Evolutionary conservation across 495 filamentous ascomycete genomes (phyloP).

Genomic region (Trichoderma asperelloides): DNA sequence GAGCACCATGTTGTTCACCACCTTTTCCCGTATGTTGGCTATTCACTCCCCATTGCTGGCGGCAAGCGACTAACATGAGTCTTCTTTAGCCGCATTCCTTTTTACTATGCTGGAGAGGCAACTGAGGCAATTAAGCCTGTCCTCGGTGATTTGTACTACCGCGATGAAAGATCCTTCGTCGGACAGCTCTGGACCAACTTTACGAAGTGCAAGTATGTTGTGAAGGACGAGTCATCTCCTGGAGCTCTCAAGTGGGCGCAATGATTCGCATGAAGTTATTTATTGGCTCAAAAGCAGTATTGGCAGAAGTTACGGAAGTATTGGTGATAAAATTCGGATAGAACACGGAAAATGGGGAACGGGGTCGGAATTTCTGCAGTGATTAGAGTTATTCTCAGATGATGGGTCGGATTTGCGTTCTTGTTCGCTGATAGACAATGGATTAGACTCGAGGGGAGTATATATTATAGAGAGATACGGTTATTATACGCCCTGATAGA

Average conservation of each 20-base stretch:
- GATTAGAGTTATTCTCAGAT: too few species aligned
- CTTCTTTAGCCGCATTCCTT: conserved; percentile 41
- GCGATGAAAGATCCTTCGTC: conserved; percentile 22
- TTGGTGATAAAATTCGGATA: background rate
- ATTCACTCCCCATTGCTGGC: background rate
- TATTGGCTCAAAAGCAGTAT: background rate
- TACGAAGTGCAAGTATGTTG: conserved; percentile 27
- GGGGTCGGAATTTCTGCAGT: background rate
- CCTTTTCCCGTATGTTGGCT: conserved; percentile 38
- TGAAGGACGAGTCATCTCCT: conserved; percentile 22
- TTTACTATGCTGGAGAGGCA: conserved; percentile 57
- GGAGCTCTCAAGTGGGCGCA: conserved; percentile 26
- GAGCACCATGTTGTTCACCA: conserved; percentile 61
- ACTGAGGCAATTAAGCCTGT: conserved; percentile 51
- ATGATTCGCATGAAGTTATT: background rate
- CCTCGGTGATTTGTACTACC: conserved; percentile 27
- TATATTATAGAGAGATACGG: too few species aligned
- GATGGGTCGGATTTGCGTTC: background rate
- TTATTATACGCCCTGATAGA: too few species aligned
- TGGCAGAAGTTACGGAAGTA: background rate
- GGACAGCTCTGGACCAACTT: conserved; percentile 27
- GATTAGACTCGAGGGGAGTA: too few species aligned
- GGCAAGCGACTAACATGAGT: conserved; percentile 8
- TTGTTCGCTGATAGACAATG: background rate
- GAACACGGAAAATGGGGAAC: background rate